These are phyloP conservation scores for Nakazawaea wyomingensis DNA, from an alignment of 805 yeast genomes.

Conservation along the genomic window DNA sequence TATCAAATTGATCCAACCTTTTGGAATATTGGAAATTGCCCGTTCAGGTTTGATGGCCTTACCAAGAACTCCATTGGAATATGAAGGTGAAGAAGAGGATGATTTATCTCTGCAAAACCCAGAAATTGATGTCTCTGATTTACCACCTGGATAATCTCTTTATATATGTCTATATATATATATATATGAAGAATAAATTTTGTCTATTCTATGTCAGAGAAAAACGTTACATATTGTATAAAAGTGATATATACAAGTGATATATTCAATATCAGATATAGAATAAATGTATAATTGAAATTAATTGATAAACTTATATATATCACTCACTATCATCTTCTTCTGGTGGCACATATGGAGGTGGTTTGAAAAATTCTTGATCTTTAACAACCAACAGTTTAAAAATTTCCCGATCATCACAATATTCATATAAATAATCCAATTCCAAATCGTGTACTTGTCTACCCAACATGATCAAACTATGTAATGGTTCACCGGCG, in stretches of 20 bases:
- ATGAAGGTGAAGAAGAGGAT: slow-evolving; percentile 39
- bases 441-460: slow-evolving; percentile 90
- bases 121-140: slow-evolving; percentile 80
- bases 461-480: slow-evolving; percentile 85
- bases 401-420: slow-evolving; percentile 52
- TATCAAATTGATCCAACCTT: slow-evolving; percentile 86
- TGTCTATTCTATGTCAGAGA: too few species aligned
- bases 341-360: slow-evolving; percentile 55
- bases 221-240: too few species aligned
- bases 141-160: slow-evolving; percentile 85
- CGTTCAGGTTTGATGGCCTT: slow-evolving; percentile 99
- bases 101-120: slow-evolving; percentile 39
- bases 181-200: too few species aligned
- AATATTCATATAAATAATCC: slow-evolving; percentile 76
- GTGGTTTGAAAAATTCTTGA: slow-evolving; percentile 71
- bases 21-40: slow-evolving; percentile 93
- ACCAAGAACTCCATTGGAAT: slow-evolving; percentile 86
- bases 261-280: too few species aligned
- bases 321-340: slow-evolving; percentile 24
- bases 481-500: slow-evolving; percentile 92
- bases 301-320: not conserved
- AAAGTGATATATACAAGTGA: too few species aligned
- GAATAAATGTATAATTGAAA: not conserved
- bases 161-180: too few species aligned
- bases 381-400: slow-evolving; percentile 42